Evolutionary conservation across 202 grass and related monocot genomes (phyloP).

Genomic region (Zoysia matrella): DNA sequence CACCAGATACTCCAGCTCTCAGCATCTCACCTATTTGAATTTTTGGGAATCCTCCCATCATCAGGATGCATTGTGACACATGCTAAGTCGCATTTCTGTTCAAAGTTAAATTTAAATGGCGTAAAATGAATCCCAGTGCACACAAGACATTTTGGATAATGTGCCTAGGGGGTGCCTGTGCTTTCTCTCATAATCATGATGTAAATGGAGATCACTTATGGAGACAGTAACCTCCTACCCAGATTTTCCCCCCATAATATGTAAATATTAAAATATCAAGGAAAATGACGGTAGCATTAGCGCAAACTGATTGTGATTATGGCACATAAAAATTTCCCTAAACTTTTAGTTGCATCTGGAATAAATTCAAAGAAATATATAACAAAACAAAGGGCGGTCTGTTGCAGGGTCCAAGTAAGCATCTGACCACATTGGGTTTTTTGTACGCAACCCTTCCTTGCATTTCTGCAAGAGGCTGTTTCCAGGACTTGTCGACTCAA

Average conservation of each 20-base stretch:
- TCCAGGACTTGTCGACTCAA: no score
- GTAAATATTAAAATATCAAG: constrained; percentile 15
- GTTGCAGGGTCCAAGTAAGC: no score
- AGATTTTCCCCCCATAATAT: not conserved
- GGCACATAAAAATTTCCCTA: constrained; percentile 12
- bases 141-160: not conserved
- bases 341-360: constrained; percentile 26
- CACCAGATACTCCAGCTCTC: constrained; percentile 29
- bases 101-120: not conserved
- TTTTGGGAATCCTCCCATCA: not conserved
- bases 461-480: no score
- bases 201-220: constrained; percentile 23
- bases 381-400: no score
- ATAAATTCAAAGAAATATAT: constrained; percentile 10
- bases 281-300: constrained; percentile 8
- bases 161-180: not conserved
- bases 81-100: not conserved
- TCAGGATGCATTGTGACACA: not conserved
- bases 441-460: no score
- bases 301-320: constrained; percentile 1
- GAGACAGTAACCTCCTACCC: not conserved
- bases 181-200: not conserved
- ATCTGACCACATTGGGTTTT: no score
- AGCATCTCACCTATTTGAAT: constrained; percentile 25
- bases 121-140: not conserved